Conservation (phyloP, 2,329 filamentous ascomycete genomes). For the Pezizomycotina sp. region DNA sequence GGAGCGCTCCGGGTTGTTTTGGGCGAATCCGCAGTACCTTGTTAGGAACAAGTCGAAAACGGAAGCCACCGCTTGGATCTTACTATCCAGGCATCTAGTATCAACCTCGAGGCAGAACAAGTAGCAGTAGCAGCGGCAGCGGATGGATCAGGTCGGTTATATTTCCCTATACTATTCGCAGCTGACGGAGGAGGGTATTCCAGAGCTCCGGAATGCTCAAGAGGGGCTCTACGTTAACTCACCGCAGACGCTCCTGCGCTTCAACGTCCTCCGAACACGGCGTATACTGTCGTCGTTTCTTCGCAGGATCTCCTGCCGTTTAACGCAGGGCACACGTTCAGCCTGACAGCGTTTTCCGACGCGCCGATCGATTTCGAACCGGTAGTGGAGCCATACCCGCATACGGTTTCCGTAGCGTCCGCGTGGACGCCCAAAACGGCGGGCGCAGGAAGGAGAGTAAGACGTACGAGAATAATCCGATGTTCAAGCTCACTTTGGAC, state of each 20-base stretch:
- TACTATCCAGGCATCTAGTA: constrained; percentile 73
- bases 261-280: constrained; percentile 31
- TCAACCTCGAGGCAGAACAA: constrained; percentile 35
- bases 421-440: constrained; percentile 65
- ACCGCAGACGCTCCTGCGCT: constrained; percentile 74
- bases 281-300: constrained; percentile 50
- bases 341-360: constrained; percentile 64
- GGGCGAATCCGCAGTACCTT: constrained; percentile 53
- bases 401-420: constrained; percentile 43
- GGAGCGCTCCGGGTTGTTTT: constrained; percentile 36
- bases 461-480: no score
- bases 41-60: constrained; percentile 38
- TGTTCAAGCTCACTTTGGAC: no score
- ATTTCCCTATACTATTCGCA: constrained; percentile 76
- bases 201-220: constrained; percentile 55
- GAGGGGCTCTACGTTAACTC: constrained; percentile 84
- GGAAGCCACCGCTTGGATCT: constrained; percentile 57
- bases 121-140: constrained; percentile 12
- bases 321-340: constrained; percentile 60
- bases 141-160: constrained; percentile 46
- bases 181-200: constrained; percentile 53
- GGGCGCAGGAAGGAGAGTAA: constrained; percentile 48
- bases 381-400: constrained; percentile 44
- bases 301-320: constrained; percentile 54
- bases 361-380: constrained; percentile 43